Percentiles rank a stretch among this genome's conserved stretches.
Conservation (phyloP, 768 basidiomycete species). For the Mrakia blollopis region DNA sequence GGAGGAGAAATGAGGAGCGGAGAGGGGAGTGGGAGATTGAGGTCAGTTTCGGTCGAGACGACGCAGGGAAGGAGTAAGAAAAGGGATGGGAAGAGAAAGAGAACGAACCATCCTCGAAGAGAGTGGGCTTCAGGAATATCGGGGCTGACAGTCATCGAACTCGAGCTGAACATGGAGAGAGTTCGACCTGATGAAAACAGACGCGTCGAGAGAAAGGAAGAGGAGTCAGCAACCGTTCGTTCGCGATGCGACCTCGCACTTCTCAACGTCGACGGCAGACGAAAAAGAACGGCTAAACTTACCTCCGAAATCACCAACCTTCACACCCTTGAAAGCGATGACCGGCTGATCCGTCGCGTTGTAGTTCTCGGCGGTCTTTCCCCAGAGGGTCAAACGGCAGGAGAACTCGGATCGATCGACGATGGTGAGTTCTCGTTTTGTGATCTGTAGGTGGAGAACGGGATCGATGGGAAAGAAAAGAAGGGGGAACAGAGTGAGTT, state of each 20-base stretch:
- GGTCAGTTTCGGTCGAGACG: not conserved
- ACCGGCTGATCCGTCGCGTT: constrained; percentile 57
- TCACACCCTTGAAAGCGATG: constrained; percentile 88
- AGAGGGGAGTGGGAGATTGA: not conserved
- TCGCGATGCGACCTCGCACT: not conserved
- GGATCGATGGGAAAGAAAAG: not conserved
- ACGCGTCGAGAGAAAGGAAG: not conserved
- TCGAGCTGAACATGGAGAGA: constrained; percentile 74
- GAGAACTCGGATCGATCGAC: constrained; percentile 76
- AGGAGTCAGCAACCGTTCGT: not conserved
- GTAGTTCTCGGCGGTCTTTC: constrained; percentile 50
- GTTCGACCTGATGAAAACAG: constrained; percentile 60
- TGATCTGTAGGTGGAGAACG: constrained; percentile 54
- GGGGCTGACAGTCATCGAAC: constrained; percentile 77
- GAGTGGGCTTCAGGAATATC: constrained; percentile 83
- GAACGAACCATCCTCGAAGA: constrained; percentile 75
- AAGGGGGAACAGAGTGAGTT: not conserved
- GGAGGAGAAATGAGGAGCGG: too few species aligned
- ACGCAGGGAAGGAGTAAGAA: not conserved
- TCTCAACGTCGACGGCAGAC: not conserved
- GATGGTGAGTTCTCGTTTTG: constrained; percentile 81
- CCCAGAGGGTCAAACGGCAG: constrained; percentile 88
- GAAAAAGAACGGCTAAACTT: constrained; percentile 31
- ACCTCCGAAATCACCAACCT: constrained; percentile 88
- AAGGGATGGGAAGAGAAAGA: not conserved